These are phyloP conservation scores for Saturnispora saitoi DNA, from an alignment of 805 yeast species.

Conservation along the genomic window DNA sequence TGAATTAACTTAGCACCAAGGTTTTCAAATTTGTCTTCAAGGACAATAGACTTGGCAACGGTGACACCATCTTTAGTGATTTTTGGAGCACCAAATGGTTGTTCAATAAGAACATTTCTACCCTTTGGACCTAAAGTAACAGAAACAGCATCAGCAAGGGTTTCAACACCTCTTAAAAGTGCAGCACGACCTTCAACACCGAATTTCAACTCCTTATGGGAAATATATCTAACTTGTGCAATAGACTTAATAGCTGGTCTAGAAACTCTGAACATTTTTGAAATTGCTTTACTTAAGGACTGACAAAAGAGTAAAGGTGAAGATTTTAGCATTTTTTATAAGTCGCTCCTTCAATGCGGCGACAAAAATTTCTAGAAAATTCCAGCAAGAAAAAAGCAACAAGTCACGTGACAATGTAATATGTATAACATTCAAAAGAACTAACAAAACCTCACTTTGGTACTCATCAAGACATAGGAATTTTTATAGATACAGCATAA, in stretches of 20 bases:
- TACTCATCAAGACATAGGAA: no score
- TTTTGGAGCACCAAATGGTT: constrained; percentile 93
- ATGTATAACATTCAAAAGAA: no score
- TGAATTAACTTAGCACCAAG: constrained; percentile 92
- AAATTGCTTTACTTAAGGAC: neutral
- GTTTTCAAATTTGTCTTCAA: constrained; percentile 89
- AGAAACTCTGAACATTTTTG: constrained; percentile 39
- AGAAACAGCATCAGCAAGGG: constrained; percentile 91
- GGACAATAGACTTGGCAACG: constrained; percentile 77
- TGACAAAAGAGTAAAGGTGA: neutral
- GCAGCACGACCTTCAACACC: constrained; percentile 98
- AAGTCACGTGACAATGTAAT: neutral
- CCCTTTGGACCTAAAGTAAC: constrained; percentile 98
- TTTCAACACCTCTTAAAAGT: constrained; percentile 84
- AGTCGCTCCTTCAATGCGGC: neutral
- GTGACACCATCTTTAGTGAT: constrained; percentile 99
- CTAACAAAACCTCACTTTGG: no score
- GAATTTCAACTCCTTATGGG: constrained; percentile 90
- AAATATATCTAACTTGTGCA: constrained; percentile 35
- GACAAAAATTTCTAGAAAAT: constrained; percentile 4
- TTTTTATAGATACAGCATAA: no score
- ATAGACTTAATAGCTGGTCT: constrained; percentile 37
- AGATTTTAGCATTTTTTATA: neutral
- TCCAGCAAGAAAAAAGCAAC: neutral
- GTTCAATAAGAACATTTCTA: constrained; percentile 93